Evolutionary conservation across 768 basidiomycete species (phyloP).

Genomic region (Chalciporus chontae): DNA sequence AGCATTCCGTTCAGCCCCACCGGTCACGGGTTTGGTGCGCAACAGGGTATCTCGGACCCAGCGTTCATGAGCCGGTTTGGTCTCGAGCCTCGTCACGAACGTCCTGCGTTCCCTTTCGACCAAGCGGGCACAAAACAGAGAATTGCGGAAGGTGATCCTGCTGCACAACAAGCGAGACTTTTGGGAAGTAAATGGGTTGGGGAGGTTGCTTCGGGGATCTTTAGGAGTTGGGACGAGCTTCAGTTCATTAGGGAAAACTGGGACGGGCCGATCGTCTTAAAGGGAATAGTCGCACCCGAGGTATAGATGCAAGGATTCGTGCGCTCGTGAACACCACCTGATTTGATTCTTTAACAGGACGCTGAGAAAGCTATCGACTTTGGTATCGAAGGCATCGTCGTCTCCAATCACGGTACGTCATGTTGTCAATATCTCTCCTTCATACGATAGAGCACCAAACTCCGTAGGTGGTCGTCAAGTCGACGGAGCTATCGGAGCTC

Average conservation of each 20-base stretch:
- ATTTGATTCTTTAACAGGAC: constrained; percentile 22
- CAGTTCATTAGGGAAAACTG: constrained; percentile 42
- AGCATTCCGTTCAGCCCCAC: constrained; percentile 37
- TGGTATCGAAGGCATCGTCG: constrained; percentile 69
- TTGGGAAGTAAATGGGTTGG: constrained; percentile 38
- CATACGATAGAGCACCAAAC: background rate
- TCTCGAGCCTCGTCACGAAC: constrained; percentile 27
- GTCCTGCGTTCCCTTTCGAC: constrained; percentile 35
- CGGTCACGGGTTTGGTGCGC: constrained; percentile 36
- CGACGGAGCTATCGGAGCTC: constrained; percentile 73
- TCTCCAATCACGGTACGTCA: constrained; percentile 72
- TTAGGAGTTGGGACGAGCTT: constrained; percentile 45
- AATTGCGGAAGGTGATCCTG: constrained; percentile 30
- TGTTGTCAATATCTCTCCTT: too few species aligned
- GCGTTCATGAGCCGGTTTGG: constrained; percentile 41
- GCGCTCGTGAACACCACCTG: background rate
- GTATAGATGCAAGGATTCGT: background rate
- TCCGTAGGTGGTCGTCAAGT: constrained; percentile 65
- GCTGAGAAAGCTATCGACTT: constrained; percentile 58
- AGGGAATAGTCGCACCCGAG: constrained; percentile 37
- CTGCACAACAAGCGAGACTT: constrained; percentile 22
- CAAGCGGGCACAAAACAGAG: constrained; percentile 25
- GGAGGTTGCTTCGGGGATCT: constrained; percentile 38
- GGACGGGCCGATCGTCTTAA: constrained; percentile 47
- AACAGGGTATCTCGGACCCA: constrained; percentile 44